Evolutionary conservation across 331 rosid species (phyloP).

Genomic region (Saraca asoca): DNA sequence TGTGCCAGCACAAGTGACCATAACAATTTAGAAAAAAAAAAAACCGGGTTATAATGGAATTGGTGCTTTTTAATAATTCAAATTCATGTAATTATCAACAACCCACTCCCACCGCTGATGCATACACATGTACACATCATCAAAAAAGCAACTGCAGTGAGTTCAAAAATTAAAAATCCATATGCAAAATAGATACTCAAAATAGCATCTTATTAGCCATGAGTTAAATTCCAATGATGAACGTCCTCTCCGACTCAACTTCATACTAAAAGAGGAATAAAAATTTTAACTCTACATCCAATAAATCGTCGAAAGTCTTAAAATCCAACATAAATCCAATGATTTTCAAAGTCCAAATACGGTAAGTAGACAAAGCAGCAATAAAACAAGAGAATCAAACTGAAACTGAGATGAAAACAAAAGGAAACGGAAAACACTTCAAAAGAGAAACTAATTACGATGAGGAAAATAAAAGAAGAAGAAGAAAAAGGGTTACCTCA

Average conservation of each 20-base stretch:
- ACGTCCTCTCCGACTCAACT: not conserved
- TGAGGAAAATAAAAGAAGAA: not conserved
- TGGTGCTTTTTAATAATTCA: not conserved
- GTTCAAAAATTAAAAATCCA: not conserved
- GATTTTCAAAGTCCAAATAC: too few species aligned
- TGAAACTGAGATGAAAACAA: not conserved
- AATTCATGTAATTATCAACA: not conserved
- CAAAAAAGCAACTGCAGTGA: not conserved
- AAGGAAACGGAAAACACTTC: too few species aligned
- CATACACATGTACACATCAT: constrained; percentile 16
- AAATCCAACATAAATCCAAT: constrained; percentile 1
- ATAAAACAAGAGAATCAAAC: constrained; percentile 17
- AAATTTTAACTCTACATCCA: too few species aligned
- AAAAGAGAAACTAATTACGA: too few species aligned
- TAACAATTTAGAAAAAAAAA: constrained; percentile 3
- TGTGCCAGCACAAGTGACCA: not conserved
- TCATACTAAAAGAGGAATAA: too few species aligned
- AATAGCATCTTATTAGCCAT: not conserved
- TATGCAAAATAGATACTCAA: not conserved
- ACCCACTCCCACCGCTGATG: constrained; percentile 7
- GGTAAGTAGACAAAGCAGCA: not conserved
- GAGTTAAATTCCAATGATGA: not conserved
- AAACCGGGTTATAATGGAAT: not conserved
- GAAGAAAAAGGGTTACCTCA: not conserved
- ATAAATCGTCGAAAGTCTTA: not conserved